Base-by-base conservation (phyloP, 164 flowering plant genomes). In the Cinnamomum chago region DNA sequence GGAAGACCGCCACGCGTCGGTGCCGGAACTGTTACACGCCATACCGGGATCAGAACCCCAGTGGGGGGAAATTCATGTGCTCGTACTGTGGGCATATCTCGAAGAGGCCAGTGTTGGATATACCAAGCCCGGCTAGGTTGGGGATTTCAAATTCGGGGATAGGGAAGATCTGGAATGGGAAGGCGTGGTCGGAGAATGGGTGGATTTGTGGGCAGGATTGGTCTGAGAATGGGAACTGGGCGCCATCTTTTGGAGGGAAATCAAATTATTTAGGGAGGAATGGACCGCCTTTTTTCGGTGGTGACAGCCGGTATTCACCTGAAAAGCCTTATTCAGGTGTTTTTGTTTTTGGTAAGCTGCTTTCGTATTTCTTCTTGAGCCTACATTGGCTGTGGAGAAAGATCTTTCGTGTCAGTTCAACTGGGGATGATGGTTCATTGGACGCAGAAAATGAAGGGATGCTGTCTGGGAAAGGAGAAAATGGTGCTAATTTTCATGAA, bases 71-170 rank as follows among this genome's bases (percentile, higher is more conserved):
- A 78, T 95, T 90, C 78, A 92, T 93, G 99, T 95, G 99, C 76
- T 88, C 97, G 0, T 93, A 90, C 79, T 95, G 99, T 84, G 99
- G 99, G 58, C 99, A 95, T 79, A 78, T 93, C 12, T 95, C 99
- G 0, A 92, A 89, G 81, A 83, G 99, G 62, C 99, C 99, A 0
- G 97, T 92, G 70, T 71, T 95, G 70, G 99, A 95, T 74, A 82
- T 95, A 82, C 93, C 95, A 33, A 86, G 87, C 3, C 84, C 89
- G 2, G 82, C 85, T 20, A 11, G 70, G 14, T 51, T 86, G 80
- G 87, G 85, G 25, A 76, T 89, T 67, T 50, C 84, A 2, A 88
- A 83, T 78, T 81, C 92, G 25, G 92, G 94, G 71, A 82, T 92
- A 13, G 97, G 98, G 75, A 92, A 87, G 82, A 80, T 91, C 35